Evolutionary conservation across 768 basidiomycete genomes (phyloP).

Genomic region (Boletus rex-veris): DNA sequence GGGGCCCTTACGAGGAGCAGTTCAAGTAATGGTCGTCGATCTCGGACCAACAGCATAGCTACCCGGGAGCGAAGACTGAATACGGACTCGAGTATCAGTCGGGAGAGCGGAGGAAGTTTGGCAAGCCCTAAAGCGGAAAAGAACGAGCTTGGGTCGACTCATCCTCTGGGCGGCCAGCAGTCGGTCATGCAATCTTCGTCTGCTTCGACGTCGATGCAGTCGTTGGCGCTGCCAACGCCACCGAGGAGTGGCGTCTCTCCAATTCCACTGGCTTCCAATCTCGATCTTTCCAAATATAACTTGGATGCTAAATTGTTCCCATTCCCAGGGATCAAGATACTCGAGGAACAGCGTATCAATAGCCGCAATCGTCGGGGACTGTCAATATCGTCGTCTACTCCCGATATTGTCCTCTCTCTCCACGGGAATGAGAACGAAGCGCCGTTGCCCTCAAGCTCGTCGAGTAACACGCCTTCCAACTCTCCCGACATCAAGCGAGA

Average conservation of each 20-base stretch:
- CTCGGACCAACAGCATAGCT: constrained; percentile 73
- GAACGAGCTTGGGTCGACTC: constrained; percentile 36
- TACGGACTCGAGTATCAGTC: constrained; percentile 68
- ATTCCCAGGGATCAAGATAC: constrained; percentile 80
- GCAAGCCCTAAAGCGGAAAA: constrained; percentile 61
- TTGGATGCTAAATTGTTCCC: constrained; percentile 74
- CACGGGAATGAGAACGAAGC: constrained; percentile 43
- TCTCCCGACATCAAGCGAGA: constrained; percentile 54
- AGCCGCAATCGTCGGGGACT: constrained; percentile 54
- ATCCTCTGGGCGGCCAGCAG: constrained; percentile 49
- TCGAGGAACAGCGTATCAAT: constrained; percentile 63
- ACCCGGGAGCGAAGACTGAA: constrained; percentile 64
- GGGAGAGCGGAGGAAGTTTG: constrained; percentile 73
- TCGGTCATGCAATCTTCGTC: constrained; percentile 60
- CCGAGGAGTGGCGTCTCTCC: constrained; percentile 64
- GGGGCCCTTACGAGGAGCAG: constrained; percentile 61
- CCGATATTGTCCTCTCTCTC: constrained; percentile 44
- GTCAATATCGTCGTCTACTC: constrained; percentile 46
- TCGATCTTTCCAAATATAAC: constrained; percentile 70
- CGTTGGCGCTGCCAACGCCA: constrained; percentile 52
- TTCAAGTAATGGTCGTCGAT: constrained; percentile 68
- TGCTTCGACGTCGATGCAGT: constrained; percentile 60
- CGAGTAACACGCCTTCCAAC: constrained; percentile 47
- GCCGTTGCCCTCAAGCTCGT: constrained; percentile 46
- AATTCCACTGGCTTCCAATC: constrained; percentile 70